A percentile compares a stretch with the other conserved stretches of the same genome.
Conservation (phyloP, 2,329 filamentous ascomycete genomes). For the Colletotrichum noveboracense region DNA sequence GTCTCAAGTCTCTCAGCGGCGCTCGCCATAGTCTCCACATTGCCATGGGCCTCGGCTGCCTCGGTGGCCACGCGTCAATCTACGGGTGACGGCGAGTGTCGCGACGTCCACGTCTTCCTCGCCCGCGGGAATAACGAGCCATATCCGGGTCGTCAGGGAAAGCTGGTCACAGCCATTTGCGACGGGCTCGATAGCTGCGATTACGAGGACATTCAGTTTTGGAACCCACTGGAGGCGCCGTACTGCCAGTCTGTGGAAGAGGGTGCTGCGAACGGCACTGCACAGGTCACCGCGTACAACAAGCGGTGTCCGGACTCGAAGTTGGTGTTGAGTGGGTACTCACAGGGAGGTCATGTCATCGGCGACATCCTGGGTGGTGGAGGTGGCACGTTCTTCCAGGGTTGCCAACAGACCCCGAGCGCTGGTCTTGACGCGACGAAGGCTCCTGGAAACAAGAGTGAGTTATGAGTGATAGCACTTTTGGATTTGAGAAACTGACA, state of each 20-base stretch:
- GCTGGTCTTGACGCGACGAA: constrained; percentile 29
- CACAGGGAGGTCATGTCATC: constrained; percentile 43
- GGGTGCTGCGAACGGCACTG: constrained; percentile 37
- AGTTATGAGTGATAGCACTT: constrained; percentile 17
- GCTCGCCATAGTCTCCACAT: neutral
- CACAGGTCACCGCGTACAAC: constrained; percentile 44
- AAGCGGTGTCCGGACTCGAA: constrained; percentile 42
- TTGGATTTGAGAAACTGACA: neutral
- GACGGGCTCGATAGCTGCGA: constrained; percentile 30
- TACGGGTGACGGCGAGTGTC: constrained; percentile 23
- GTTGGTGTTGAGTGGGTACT: constrained; percentile 47
- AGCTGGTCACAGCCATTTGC: constrained; percentile 32
- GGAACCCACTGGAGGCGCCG: constrained; percentile 30
- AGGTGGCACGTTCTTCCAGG: constrained; percentile 37
- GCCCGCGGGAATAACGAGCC: constrained; percentile 33
- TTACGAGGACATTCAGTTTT: constrained; percentile 36
- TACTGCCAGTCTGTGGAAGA: constrained; percentile 42
- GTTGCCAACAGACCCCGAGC: constrained; percentile 29
- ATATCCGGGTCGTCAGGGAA: constrained; percentile 33
- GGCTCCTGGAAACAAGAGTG: constrained; percentile 37
- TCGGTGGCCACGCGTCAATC: constrained; percentile 2
- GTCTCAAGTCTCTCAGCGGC: constrained; percentile 4
- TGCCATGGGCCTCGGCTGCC: neutral
- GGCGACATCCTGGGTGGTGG: constrained; percentile 40
- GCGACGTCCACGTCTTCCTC: constrained; percentile 33